Base-by-base conservation (phyloP, 257 asterid genomes). In the Nicotiana undulata region DNA sequence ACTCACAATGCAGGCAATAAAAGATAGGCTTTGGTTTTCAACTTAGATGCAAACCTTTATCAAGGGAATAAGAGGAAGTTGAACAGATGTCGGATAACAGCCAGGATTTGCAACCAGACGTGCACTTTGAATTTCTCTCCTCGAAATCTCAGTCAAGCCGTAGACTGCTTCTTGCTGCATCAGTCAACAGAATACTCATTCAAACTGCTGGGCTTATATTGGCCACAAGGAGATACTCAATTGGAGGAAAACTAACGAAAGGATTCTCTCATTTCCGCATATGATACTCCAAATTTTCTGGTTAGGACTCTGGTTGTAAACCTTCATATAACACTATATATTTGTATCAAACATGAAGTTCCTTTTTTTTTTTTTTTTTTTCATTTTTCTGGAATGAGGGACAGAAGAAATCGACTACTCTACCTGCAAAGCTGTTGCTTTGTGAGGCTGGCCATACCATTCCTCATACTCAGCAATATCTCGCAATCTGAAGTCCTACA, bases 401-500 rank as follows among this genome's bases (percentile, higher is more conserved):
- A 44, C 37, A 80, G 64, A 26, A 8, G 31, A 28, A 9, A 13
- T 1, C 51, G 18, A 58, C 81, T 56, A 76, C 22, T 51, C 18
- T 60, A 95, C 99, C 98, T 96, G 99, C 83, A 96, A 85, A 31
- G 91, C 95, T 1, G 66, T 89, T 46, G 98, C 99, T 63, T 13
- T 88, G 79, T 96, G 99, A 82, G 97, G 95, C 85, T 92, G 98
- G 82, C 98, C 98, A 34, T 96, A 96, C 99, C 99, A 96, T 81
- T 96, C 97, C 84, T 90, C 90, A 9, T 96, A 94, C 85, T 94
- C 99, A 79, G 84, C 88, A 32, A 89, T 82, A 89, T 92, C 93
- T 85, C 81, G 87, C 78, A 95, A 89, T 84, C 99, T 90, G 84
- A 95, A 95, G 86, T 95, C 98, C 99, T 95, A 82, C 87, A 88